Conservation (phyloP, 73 alveolate species). For the Stentor coeruleus region DNA sequence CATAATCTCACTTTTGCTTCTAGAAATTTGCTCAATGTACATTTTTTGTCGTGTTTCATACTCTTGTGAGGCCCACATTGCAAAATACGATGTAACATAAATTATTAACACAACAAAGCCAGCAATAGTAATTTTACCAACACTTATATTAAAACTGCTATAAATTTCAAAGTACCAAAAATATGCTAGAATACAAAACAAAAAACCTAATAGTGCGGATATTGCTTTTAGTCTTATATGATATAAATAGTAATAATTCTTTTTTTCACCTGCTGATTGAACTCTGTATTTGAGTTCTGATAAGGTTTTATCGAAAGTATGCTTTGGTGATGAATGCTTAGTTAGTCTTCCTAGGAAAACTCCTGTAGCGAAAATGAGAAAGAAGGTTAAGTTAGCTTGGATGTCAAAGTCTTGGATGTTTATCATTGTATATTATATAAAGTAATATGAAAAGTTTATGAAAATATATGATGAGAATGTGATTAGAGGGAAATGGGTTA, state of each 20-base stretch:
- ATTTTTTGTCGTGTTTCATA: neutral
- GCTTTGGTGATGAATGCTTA: neutral
- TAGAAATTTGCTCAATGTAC: neutral
- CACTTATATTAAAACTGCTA: neutral
- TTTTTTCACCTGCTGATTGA: neutral
- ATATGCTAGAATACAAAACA: neutral
- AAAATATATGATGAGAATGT: no score
- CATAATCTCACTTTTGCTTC: neutral
- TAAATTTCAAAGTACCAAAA: no score
- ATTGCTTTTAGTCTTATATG: neutral
- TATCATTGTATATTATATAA: no score
- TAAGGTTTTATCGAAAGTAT: neutral
- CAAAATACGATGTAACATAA: neutral
- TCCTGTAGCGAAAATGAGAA: no score
- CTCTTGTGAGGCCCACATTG: neutral
- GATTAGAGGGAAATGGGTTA: no score
- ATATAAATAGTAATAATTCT: neutral
- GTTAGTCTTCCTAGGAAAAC: neutral
- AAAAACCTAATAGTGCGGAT: neutral
- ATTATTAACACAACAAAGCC: neutral
- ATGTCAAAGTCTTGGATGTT: no score
- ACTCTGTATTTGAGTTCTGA: neutral
- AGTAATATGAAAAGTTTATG: no score
- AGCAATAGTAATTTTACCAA: neutral
- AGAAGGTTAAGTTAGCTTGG: no score